Evolutionary conservation across 164 flowering plant species (phyloP), one percentile per base, ranked within the genome.

Genomic region (Vitis cinerea): DNA sequence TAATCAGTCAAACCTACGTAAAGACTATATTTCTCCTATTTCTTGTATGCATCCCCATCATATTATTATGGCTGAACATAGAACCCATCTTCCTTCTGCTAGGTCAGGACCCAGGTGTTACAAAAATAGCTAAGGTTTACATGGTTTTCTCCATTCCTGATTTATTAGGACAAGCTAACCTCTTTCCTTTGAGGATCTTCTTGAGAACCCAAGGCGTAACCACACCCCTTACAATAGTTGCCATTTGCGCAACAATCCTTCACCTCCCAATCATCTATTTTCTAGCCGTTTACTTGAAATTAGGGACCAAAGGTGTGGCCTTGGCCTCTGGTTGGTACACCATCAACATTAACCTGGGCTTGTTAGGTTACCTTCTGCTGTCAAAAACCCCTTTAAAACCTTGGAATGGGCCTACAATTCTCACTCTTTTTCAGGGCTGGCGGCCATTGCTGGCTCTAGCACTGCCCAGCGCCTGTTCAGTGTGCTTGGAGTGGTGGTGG

Each of bases 401-500:
- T 1, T 87, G 89, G 90, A 64, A 63, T 8, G 86, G 87, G 44
- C 23, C 74, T 19, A 48, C 75, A 0, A 1, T 75, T 3, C 10
- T 30, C 50, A 74, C 86, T 0, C 8, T 81, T 14, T 75, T 84
- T 53, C 82, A 75, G 30, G 90, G 88, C 2, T 86, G 90, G 93
- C 9, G 67, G 50, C 84, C 83, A 1, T 56, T 86, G 70, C 74
- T 88, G 5, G 67, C 75, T 1, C 64, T 88, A 3, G 85, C 88
- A 3, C 0, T 82, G 15, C 87, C 88, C 0, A 85, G 89, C 54
- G 69, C 68, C 1, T n/a, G 71, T 30, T 73, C 86, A 0, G 83
- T 84, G 10, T 86, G 90, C 79, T 70, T 88, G 72, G 90, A 88
- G 58, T 88, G 90, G 88, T 88, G 92, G 92, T 88, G 86, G 82